Percentiles rank a stretch among this genome's conserved stretches.
phyloP scores from a whole-genome alignment of 2,329 filamentous ascomycete species.

The Rutstroemia sp. region DNA sequence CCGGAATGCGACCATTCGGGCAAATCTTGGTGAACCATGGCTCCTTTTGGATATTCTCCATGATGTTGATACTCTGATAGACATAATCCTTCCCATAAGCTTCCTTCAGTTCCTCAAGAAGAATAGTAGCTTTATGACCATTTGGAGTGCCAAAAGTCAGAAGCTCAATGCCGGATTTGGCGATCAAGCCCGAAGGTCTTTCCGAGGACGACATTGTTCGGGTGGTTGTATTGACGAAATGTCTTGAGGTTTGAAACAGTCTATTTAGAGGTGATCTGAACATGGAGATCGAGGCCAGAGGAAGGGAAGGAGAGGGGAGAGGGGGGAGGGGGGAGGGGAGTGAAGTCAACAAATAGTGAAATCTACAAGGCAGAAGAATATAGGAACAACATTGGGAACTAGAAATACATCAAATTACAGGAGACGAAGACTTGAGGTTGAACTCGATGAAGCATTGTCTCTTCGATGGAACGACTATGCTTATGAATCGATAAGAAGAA shows the following conservation, averaged over 20 bases:
- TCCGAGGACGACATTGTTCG: constrained; percentile 19
- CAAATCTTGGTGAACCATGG: constrained; percentile 56
- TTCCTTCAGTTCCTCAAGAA: constrained; percentile 61
- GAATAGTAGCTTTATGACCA: constrained; percentile 49
- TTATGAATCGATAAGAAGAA: no score
- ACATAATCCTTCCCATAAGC: constrained; percentile 55
- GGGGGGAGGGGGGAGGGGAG: background rate
- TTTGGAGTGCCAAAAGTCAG: constrained; percentile 51
- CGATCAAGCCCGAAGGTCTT: constrained; percentile 48
- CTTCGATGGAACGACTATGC: no score
- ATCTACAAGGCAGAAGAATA: no score
- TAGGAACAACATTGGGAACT: background rate
- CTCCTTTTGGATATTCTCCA: constrained; percentile 58
- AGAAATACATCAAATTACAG: no score
- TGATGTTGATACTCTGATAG: constrained; percentile 51
- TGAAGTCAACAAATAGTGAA: background rate
- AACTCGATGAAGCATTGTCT: no score
- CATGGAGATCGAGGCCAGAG: constrained; percentile 17
- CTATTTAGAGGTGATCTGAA: constrained; percentile 20
- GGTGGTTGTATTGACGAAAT: constrained; percentile 11
- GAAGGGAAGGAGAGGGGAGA: background rate
- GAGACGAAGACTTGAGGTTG: no score
- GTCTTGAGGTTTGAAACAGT: constrained; percentile 20
- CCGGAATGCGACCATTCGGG: constrained; percentile 60
- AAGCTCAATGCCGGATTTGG: constrained; percentile 57